Evolutionary conservation across 2,329 filamentous ascomycete species (phyloP), one percentile per base, ranked within the genome.

Genomic region (Aspergillus pseudoglaucus): DNA sequence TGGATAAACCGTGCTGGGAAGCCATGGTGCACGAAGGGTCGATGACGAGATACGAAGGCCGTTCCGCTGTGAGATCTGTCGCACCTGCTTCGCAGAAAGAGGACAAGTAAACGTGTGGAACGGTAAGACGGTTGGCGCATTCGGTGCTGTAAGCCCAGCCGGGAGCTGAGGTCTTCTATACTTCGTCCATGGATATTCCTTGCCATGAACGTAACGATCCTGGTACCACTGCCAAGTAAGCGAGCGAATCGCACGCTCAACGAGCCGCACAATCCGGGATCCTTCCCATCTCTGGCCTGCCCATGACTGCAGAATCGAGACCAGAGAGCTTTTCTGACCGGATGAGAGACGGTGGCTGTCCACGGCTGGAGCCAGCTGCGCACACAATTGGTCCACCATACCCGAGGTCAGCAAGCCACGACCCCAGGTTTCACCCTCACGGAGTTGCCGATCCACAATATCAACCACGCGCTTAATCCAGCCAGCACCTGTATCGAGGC

Each of bases 101-200:
- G 93, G 93, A 55, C 88, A 95, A 1, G 93, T 98, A 62, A 98
- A 98, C 0, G 93, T 97, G 66, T 98, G 93, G 62, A 98, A 98
- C 0, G 93, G 93, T 1, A 98, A 76, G 1, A 98, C 90, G 0
- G 93, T 98, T 2, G 93, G 93, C 5, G 93, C 91, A 25, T 87
- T 83, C 3, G 93, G 93, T 8, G 95, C 79, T 1, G 86, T 80
- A 27, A 98, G 75, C 38, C 78, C 79, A 3, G 76, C 68, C 3
- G 91, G 93, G 9, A 95, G 73, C 50, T 82, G 83, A 9, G 88
- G 87, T 45, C 93, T 77, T 30, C 74, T 71, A 65, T 96, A 96
- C 55, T 72, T 76, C 9, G 76, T 76, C 6, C 71, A 57, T 3
- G 79, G 70, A 18, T 81, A 78, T 47, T 81, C 75, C 54, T 76